These are phyloP conservation scores for Nitzschia inconspicua DNA, from an alignment of 108 stramenopile genomes.

Conservation along the genomic window DNA sequence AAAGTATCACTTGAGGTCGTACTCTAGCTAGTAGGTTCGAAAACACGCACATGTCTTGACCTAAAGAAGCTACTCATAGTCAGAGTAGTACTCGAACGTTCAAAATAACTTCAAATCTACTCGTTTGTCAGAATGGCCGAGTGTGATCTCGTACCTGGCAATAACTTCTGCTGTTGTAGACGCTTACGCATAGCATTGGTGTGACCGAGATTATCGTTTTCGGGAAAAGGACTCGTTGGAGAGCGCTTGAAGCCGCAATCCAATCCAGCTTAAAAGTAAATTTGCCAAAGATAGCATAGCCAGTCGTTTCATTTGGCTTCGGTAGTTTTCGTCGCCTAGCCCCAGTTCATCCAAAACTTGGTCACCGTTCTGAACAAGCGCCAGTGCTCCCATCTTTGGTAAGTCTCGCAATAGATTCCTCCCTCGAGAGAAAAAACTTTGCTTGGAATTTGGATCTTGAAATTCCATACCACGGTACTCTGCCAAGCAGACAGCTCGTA, in stretches of 20 bases:
- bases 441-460: conserved; percentile 11
- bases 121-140: too few relatives aligned
- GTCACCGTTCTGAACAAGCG: conserved; percentile 77
- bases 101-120: too few relatives aligned
- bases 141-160: too few relatives aligned
- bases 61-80: too few relatives aligned
- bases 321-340: conserved; percentile 44
- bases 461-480: conserved; percentile 81
- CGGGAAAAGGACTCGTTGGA: background rate
- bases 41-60: too few relatives aligned
- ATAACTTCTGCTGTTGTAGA: too few relatives aligned
- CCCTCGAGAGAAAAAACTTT: conserved; percentile 8
- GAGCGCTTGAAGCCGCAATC: conserved; percentile 22
- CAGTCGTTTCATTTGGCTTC: conserved; percentile 46
- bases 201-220: too few relatives aligned
- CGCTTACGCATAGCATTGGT: too few relatives aligned
- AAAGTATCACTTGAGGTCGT: too few relatives aligned
- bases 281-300: conserved; percentile 44
- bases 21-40: too few relatives aligned
- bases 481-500: conserved; percentile 69
- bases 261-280: conserved; percentile 55
- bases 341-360: conserved; percentile 75
- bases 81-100: too few relatives aligned
- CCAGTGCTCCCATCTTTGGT: conserved; percentile 79
- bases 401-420: conserved; percentile 49